A percentile compares a stretch with the other conserved stretches of the same genome.
These are phyloP conservation scores for Lathyrus oleraceus DNA, from an alignment of 306 rosid genomes.

Conservation along the genomic window DNA sequence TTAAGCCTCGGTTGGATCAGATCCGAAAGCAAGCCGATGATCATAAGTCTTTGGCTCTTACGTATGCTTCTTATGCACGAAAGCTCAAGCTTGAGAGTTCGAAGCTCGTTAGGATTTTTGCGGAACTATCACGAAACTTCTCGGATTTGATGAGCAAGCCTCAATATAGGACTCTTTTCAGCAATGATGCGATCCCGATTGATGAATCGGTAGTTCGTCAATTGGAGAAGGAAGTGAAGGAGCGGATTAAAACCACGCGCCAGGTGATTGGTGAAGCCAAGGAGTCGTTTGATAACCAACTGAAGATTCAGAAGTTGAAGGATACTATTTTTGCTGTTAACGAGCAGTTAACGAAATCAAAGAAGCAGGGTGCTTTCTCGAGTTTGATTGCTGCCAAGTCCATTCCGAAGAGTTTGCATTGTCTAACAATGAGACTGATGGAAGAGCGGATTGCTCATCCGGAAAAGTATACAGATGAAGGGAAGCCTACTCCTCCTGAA, in stretches of 20 bases:
- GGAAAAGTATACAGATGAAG: slow-evolving; percentile 59
- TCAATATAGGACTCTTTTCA: slow-evolving; percentile 48
- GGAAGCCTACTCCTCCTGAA: slow-evolving; percentile 58
- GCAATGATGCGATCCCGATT: slow-evolving; percentile 55
- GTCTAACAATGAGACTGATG: slow-evolving; percentile 71
- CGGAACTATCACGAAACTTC: slow-evolving; percentile 75
- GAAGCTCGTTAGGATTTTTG: slow-evolving; percentile 78
- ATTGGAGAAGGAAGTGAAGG: slow-evolving; percentile 93
- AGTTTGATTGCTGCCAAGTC: slow-evolving; percentile 90
- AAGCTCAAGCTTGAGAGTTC: slow-evolving; percentile 92
- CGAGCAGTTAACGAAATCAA: slow-evolving; percentile 79
- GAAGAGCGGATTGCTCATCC: slow-evolving; percentile 78
- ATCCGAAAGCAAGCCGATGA: slow-evolving; percentile 94
- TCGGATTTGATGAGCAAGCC: slow-evolving; percentile 77
- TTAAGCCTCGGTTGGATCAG: slow-evolving; percentile 89
- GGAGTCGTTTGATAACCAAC: slow-evolving; percentile 89
- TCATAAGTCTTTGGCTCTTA: slow-evolving; percentile 69
- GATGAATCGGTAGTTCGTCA: slow-evolving; percentile 76
- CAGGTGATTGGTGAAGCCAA: slow-evolving; percentile 85
- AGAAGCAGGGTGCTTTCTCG: slow-evolving; percentile 96
- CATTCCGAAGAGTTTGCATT: slow-evolving; percentile 78
- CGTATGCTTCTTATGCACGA: slow-evolving; percentile 78
- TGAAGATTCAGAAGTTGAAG: slow-evolving; percentile 93
- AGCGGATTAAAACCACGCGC: slow-evolving; percentile 74
- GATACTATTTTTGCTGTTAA: slow-evolving; percentile 86